Percentiles rank a stretch among this genome's conserved stretches.
These are phyloP conservation scores for Torrubiella hemipterigena DNA, from an alignment of 2,329 filamentous ascomycete genomes.

Conservation along the genomic window DNA sequence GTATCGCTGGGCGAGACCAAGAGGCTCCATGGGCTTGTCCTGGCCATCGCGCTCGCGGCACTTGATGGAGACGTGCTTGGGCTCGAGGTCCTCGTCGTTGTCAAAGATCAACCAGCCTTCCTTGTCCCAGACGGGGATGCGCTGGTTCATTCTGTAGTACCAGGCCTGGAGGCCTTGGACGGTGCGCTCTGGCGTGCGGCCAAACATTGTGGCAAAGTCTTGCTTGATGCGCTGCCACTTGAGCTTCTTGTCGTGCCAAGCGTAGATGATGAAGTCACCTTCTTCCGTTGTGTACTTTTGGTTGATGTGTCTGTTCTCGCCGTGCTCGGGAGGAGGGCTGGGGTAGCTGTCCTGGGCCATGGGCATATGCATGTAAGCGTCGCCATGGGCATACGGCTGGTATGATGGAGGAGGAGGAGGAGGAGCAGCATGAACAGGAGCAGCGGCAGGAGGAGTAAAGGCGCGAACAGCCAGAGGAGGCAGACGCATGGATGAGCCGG, in stretches of 20 bases:
- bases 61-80: constrained; percentile 24
- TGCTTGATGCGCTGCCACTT: constrained; percentile 28
- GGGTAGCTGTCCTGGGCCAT: constrained; percentile 17
- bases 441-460: constrained; percentile 6
- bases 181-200: constrained; percentile 22
- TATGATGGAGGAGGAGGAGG: constrained; percentile 7
- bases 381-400: constrained; percentile 11
- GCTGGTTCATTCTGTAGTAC: constrained; percentile 31
- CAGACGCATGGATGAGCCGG: no score
- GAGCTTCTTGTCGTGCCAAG: constrained; percentile 29
- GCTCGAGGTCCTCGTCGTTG: constrained; percentile 24
- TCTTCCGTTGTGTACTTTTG: constrained; percentile 31
- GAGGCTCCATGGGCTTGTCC: constrained; percentile 22
- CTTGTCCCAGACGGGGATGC: constrained; percentile 26
- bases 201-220: constrained; percentile 25
- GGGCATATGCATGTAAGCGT: constrained; percentile 11
- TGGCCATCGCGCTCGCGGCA: constrained; percentile 24
- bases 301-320: constrained; percentile 27
- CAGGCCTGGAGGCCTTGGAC: constrained; percentile 29
- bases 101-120: constrained; percentile 28
- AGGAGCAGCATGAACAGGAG: no score
- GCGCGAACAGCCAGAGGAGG: constrained; percentile 11
- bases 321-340: constrained; percentile 22
- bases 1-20: constrained; percentile 29
- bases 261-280: constrained; percentile 30